phyloP scores from a whole-genome alignment of 352 stramenopile species.

The Peronospora farinosa region DNA sequence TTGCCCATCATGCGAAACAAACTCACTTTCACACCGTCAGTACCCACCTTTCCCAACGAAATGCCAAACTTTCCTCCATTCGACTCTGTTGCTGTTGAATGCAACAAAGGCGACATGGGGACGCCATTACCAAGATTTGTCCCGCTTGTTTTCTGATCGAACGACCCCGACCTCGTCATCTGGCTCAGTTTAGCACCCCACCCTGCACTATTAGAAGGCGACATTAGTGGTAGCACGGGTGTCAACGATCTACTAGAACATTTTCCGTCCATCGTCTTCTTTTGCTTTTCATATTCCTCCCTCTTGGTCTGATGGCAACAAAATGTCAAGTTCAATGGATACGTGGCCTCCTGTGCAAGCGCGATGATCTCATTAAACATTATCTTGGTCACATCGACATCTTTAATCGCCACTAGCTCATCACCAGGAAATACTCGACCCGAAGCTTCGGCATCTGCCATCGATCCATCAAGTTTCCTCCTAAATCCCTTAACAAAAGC shows the following conservation, averaged over 20 bases:
- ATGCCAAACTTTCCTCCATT: slow-evolving; percentile 42
- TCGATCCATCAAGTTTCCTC: slow-evolving; percentile 41
- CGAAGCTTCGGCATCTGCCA: slow-evolving; percentile 51
- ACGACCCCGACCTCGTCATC: slow-evolving; percentile 50
- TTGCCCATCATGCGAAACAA: slow-evolving; percentile 67
- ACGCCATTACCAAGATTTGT: slow-evolving; percentile 8
- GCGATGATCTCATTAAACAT: slow-evolving; percentile 64
- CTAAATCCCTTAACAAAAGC: slow-evolving; percentile 73
- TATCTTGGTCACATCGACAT: slow-evolving; percentile 45
- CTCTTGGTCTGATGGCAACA: slow-evolving; percentile 31
- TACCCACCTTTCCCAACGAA: slow-evolving; percentile 52
- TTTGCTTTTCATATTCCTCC: slow-evolving; percentile 15
- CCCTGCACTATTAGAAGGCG: slow-evolving; percentile 30
- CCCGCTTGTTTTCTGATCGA: slow-evolving; percentile 39
- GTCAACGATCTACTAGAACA: slow-evolving; percentile 23
- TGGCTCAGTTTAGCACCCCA: slow-evolving; percentile 47
- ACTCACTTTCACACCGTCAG: slow-evolving; percentile 64
- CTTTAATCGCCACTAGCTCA: slow-evolving; percentile 67
- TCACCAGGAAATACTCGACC: slow-evolving; percentile 55
- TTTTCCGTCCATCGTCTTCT: slow-evolving; percentile 16
- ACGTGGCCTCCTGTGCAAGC: slow-evolving; percentile 48
- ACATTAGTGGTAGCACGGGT: slow-evolving; percentile 11
- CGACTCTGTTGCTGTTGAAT: slow-evolving; percentile 15
- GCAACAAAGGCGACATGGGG: slow-evolving; percentile 17
- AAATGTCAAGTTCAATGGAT: slow-evolving; percentile 66